Base-by-base conservation (phyloP, 352 stramenopile species). In the Pythium insidiosum region DNA sequence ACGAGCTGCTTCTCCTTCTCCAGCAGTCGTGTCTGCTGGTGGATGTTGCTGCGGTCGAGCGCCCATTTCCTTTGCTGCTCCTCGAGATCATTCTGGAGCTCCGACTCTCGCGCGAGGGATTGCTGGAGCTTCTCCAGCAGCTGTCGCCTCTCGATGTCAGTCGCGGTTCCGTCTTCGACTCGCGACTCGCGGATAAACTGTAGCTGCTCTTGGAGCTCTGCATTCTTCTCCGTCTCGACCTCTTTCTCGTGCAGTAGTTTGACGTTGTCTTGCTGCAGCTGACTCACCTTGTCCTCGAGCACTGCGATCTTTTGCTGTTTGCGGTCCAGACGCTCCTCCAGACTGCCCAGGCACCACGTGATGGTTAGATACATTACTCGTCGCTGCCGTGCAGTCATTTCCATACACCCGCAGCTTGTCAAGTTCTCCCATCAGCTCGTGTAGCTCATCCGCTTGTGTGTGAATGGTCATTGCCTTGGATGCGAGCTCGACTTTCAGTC, bases 41-140 rank as follows among this genome's bases (percentile, higher is more conserved):
- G 50, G 6, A 84, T 48, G 0, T 41, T 67, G 1, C 65, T 61
- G 7, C 73, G 70, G 26, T 85, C 70, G 1, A 43, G 38, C 0
- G 65, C 47, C 68, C 68, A 84, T 43, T 79, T 82, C 24, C 68
- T 68, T 43, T 84, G 68, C 23, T 84, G 72, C 6, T 65, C 58
- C 39, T 88, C 75, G 4, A 84, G 29, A 19, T 85, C 56, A 3
- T 48, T 56, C 36, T 84, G 66, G 1, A 85, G 47, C 40, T 78
- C 66, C 2, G 68, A 15, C 47, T 85, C 68, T 18, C 68, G 62
- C 16, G 57, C 60, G 12, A 63, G 66, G 3, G 84, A 58, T 1
- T 31, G 59, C 29, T 84, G 65, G 23, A 84, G 63, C 3, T 77
- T 55, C 16, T 88, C 72, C 1, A 85, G 58, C n/a, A 78, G 66